phyloP scores from a whole-genome alignment of 805 yeast species.

The Starmerella vitae region DNA sequence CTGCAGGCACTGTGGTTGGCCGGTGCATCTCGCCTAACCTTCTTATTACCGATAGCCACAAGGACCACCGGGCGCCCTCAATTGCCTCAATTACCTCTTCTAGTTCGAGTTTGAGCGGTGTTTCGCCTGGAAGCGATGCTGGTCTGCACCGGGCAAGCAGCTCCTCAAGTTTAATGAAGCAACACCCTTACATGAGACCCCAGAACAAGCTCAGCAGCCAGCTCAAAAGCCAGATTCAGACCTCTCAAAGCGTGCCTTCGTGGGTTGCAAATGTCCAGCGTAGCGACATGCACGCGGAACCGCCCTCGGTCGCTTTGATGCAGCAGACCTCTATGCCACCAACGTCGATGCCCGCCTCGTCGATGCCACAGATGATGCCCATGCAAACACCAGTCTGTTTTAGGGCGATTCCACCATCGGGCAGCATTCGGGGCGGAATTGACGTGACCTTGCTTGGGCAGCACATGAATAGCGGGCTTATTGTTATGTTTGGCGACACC shows the following conservation, averaged over 20 bases:
- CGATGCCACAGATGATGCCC: neutral
- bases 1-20: slow-evolving; percentile 51
- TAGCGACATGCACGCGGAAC: neutral
- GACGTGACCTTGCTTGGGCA: slow-evolving; percentile 85
- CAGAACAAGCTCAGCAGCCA: slow-evolving; percentile 1
- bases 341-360: neutral
- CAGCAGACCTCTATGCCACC: neutral
- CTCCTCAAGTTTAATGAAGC: neutral
- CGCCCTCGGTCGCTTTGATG: neutral
- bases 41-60: slow-evolving; percentile 91
- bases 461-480: slow-evolving; percentile 69
- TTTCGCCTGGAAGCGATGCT: neutral
- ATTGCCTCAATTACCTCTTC: neutral
- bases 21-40: slow-evolving; percentile 58
- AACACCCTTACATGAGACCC: slow-evolving; percentile 6
- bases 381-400: slow-evolving; percentile 45
- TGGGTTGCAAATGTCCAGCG: slow-evolving; percentile 12
- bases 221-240: slow-evolving; percentile 10
- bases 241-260: slow-evolving; percentile 9
- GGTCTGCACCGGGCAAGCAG: neutral
- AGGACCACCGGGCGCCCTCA: slow-evolving; percentile 28
- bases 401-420: slow-evolving; percentile 87
- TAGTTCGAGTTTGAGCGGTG: neutral
- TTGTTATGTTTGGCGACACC: slow-evolving; percentile 66
- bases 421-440: slow-evolving; percentile 91